These are phyloP conservation scores for Rosellinia necatrix DNA, from an alignment of 2,329 filamentous ascomycete genomes.

Conservation along the genomic window DNA sequence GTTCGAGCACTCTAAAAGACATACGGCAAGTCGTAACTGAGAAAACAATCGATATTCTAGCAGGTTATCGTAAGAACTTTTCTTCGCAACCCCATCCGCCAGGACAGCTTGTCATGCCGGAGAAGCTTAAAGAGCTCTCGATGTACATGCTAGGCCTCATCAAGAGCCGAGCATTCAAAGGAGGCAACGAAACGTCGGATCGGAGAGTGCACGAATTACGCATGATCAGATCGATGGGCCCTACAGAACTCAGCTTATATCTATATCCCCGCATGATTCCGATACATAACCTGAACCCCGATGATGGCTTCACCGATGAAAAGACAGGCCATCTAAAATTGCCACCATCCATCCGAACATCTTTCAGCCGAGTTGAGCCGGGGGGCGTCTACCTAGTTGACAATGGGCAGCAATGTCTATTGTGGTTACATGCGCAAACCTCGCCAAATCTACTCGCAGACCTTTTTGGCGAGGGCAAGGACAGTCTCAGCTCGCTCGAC, in stretches of 20 bases:
- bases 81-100: conserved; percentile 81
- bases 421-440: conserved; percentile 92
- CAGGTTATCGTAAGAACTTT: conserved; percentile 91
- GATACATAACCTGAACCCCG: conserved; percentile 83
- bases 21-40: conserved; percentile 83
- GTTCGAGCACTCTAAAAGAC: conserved; percentile 78
- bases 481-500: conserved; percentile 75
- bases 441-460: conserved; percentile 90
- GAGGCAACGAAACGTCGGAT: conserved; percentile 87
- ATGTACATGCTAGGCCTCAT: conserved; percentile 94
- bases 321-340: conserved; percentile 86
- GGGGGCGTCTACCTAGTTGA: conserved; percentile 94
- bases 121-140: conserved; percentile 92
- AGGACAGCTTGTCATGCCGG: conserved; percentile 90
- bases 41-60: conserved; percentile 89
- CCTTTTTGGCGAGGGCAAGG: conserved; percentile 80
- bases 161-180: conserved; percentile 93
- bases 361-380: conserved; percentile 86
- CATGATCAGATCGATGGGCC: conserved; percentile 85
- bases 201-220: conserved; percentile 89
- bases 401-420: conserved; percentile 87
- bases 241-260: conserved; percentile 84
- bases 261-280: conserved; percentile 94
- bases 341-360: conserved; percentile 78
- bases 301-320: conserved; percentile 88